Percentiles rank a stretch among this genome's conserved stretches.
phyloP scores from a whole-genome alignment of 148 eudicot genomes.

The Camellia japonica region DNA sequence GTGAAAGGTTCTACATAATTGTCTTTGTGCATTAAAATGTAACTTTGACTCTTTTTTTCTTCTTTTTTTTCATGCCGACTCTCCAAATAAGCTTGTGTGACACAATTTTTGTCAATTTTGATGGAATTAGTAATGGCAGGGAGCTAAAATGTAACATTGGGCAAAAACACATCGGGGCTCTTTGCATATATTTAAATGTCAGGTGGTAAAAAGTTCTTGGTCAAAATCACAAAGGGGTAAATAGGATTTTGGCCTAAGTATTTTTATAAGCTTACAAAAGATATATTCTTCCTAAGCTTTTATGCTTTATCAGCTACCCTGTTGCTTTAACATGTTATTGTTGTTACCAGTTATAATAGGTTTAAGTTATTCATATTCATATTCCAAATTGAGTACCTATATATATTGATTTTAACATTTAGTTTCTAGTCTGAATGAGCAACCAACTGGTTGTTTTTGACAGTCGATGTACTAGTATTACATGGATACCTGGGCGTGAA shows the following conservation, averaged over 20 bases:
- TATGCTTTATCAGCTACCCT: not conserved
- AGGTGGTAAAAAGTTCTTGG: too few species aligned
- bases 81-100: too few species aligned
- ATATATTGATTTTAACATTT: slow-evolving; percentile 7
- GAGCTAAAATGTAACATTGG: too few species aligned
- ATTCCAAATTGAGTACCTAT: not conserved
- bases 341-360: not conserved
- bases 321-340: not conserved
- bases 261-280: not conserved
- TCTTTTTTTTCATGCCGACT: too few species aligned
- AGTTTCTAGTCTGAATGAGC: slow-evolving; percentile 11
- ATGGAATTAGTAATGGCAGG: too few species aligned
- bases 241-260: not conserved
- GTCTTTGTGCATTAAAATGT: too few species aligned
- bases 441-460: slow-evolving; percentile 5
- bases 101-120: too few species aligned
- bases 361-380: not conserved
- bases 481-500: slow-evolving; percentile 39
- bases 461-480: slow-evolving; percentile 42
- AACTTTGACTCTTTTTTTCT: too few species aligned
- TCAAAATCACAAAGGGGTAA: too few species aligned
- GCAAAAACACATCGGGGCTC: too few species aligned
- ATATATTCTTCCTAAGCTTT: not conserved
- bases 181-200: too few species aligned
- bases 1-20: too few species aligned